Base-by-base conservation (phyloP, 1,139 yeast species). In the Debaryomyces sp. region DNA sequence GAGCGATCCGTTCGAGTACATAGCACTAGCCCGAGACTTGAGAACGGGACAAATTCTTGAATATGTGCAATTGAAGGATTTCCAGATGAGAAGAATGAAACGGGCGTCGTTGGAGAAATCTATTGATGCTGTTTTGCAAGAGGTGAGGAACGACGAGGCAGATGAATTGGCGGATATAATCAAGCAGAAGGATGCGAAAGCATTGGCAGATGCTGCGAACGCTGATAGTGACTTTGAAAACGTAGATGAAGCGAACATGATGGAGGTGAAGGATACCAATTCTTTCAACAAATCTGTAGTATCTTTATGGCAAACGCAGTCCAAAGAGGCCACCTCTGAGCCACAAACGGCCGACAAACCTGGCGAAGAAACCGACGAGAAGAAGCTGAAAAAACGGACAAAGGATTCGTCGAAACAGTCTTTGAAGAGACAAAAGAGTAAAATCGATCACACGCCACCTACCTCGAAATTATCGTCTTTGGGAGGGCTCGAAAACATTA, bases 401-500 rank as follows among this genome's bases (percentile, higher is more conserved):
- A 73, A 69, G 44, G 70, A 65, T 5, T 40, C 62, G 4, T 46
- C 61, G 5, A 66, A 65, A 44, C 54, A 54, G 22, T 44, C 54
- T 1, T 48, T 52, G 22, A 73, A 71, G 49, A 72, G 80, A 53
- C 73, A 73, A 45, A 80, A 78, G 57, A 75, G 75, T 57, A 74
- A 71, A 50, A 59, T 70, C 9, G 89, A 86, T 55, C 79, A 90
- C 63, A 70, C 85, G 0, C 90, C 95, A 4, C 96, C 96, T n/a
- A 64, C 71, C 2, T 67, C 82, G 0, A 80, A 84, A 6, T 71
- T 94, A 27, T 76, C 89, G 5, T 83, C 90, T 38, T 71, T 94
- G 18, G 99, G 99, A 35, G 99, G 99, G 1, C 82, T 95, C 66
- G 96, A 88, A 53, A 83, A 80, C 48, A 85, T 92, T 18, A 83